Evolutionary conservation across 805 yeast species (phyloP).

Genomic region (Priceomyces carsonii): DNA sequence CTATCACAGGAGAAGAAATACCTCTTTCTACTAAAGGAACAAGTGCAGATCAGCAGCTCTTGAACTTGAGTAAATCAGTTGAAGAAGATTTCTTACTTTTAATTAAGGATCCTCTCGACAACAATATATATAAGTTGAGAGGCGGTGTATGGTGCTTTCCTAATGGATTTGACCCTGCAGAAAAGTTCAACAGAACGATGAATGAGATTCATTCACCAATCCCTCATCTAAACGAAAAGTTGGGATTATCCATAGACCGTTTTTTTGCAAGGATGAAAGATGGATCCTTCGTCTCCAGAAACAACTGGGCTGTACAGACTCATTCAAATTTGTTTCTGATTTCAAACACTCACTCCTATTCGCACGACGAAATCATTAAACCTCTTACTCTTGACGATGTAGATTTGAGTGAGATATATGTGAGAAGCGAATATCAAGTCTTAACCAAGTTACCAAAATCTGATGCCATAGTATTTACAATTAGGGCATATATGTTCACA

Average conservation of each 20-base stretch:
- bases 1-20: conserved; percentile 1
- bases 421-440: conserved; percentile 42
- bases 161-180: conserved; percentile 68
- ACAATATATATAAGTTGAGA: conserved; percentile 55
- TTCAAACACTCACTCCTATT: neutral
- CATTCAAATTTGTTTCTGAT: neutral
- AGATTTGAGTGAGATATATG: conserved; percentile 39
- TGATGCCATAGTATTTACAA: conserved; percentile 40
- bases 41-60: conserved; percentile 17
- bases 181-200: conserved; percentile 52
- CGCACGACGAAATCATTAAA: conserved; percentile 17
- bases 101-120: conserved; percentile 41
- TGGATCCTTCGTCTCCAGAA: conserved; percentile 57
- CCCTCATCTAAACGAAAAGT: conserved; percentile 59
- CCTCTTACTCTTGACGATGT: conserved; percentile 29
- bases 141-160: conserved; percentile 65
- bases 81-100: conserved; percentile 68
- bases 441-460: conserved; percentile 38
- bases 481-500: conserved; percentile 40
- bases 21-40: neutral
- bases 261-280: conserved; percentile 59
- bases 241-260: conserved; percentile 64
- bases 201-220: conserved; percentile 69
- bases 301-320: conserved; percentile 71
- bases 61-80: conserved; percentile 34